phyloP scores from a whole-genome alignment of 2,329 filamentous ascomycete species.

The Talaromyces piceae region DNA sequence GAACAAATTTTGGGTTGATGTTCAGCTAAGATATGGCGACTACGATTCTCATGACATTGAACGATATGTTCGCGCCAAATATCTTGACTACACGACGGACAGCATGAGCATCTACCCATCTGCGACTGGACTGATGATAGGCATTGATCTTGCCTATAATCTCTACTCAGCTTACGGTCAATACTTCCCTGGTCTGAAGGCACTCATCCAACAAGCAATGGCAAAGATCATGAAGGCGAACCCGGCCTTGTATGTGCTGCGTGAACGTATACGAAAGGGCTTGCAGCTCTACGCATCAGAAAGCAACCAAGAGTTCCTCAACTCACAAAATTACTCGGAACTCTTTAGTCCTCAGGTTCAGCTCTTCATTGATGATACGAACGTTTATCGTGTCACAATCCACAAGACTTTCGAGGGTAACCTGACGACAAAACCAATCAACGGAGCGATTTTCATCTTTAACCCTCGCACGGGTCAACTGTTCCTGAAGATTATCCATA shows the following conservation, averaged over 20 bases:
- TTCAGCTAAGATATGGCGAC: conserved; percentile 92
- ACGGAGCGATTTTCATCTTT: conserved; percentile 99
- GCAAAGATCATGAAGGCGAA: conserved; percentile 99
- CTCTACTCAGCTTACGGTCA: conserved; percentile 96
- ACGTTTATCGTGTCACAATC: conserved; percentile 98
- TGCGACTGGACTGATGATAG: conserved; percentile 93
- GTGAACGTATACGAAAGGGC: conserved; percentile 97
- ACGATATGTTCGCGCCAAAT: conserved; percentile 93
- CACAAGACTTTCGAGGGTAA: conserved; percentile 99
- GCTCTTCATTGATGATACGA: conserved; percentile 97
- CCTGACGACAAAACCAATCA: conserved; percentile 97
- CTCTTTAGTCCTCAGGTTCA: conserved; percentile 99
- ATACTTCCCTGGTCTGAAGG: conserved; percentile 97
- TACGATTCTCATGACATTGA: conserved; percentile 99
- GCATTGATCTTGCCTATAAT: conserved; percentile 96
- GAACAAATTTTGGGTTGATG: conserved; percentile 99
- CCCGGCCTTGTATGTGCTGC: conserved; percentile 87
- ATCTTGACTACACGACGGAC: conserved; percentile 97
- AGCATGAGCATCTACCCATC: conserved; percentile 98
- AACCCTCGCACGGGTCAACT: conserved; percentile 96
- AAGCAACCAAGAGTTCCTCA: conserved; percentile 98
- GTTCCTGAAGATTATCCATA: conserved; percentile 99
- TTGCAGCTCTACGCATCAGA: conserved; percentile 96
- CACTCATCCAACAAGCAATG: conserved; percentile 95
- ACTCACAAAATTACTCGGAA: conserved; percentile 98